Conservation (phyloP, 345 rosid species). For the Pistacia vera region DNA sequence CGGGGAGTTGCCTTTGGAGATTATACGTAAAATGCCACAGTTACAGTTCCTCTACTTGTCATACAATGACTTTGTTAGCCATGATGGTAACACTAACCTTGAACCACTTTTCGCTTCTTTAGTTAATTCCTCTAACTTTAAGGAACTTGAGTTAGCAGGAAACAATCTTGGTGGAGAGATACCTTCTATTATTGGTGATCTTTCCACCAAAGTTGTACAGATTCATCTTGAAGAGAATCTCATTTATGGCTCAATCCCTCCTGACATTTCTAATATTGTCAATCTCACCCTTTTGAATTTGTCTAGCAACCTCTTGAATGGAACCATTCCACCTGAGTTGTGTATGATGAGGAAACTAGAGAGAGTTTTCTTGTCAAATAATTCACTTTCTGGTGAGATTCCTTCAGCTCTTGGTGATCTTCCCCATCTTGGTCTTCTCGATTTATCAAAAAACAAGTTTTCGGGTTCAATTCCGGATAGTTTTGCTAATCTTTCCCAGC, state of each 20-base stretch:
- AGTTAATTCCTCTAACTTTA: constrained; percentile 52
- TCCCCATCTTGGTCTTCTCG: constrained; percentile 79
- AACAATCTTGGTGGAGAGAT: constrained; percentile 70
- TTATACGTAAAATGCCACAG: constrained; percentile 55
- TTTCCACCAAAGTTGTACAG: constrained; percentile 61
- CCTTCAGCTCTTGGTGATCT: constrained; percentile 72
- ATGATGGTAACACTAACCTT: constrained; percentile 72
- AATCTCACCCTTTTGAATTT: constrained; percentile 80
- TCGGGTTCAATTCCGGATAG: constrained; percentile 80
- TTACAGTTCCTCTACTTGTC: constrained; percentile 84
- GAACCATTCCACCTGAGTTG: constrained; percentile 66
- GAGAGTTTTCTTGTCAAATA: constrained; percentile 77
- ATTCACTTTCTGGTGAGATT: constrained; percentile 70
- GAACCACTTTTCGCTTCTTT: constrained; percentile 75
- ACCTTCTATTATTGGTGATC: constrained; percentile 63
- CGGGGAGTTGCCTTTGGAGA: constrained; percentile 74
- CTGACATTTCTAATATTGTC: constrained; percentile 65
- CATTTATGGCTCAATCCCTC: constrained; percentile 75
- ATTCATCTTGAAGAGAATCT: constrained; percentile 78
- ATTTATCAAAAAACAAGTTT: constrained; percentile 78
- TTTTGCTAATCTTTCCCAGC: constrained; percentile 72
- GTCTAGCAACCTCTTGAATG: constrained; percentile 76
- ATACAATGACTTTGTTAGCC: constrained; percentile 70
- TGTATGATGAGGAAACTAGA: constrained; percentile 71
- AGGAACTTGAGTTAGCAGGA: constrained; percentile 82